phyloP scores from a whole-genome alignment of 2,329 filamentous ascomycete species.

The Clarireedia monteithiana region DNA sequence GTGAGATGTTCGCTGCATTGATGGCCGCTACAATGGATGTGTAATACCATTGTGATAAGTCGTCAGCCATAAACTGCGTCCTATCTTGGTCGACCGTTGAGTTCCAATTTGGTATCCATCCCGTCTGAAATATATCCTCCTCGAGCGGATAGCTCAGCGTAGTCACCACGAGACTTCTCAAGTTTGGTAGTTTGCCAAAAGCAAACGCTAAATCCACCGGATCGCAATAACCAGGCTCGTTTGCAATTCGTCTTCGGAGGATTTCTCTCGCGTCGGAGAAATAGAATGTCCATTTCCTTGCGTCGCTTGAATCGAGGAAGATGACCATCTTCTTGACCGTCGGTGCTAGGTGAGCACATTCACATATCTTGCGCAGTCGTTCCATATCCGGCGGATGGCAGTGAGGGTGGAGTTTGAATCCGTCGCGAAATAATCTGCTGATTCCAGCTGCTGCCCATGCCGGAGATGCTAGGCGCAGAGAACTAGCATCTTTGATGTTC shows the following conservation, averaged over 20 bases:
- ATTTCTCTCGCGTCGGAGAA: slow-evolving; percentile 7
- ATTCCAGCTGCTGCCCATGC: slow-evolving; percentile 4
- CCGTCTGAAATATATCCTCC: slow-evolving; percentile 1
- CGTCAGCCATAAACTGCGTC: slow-evolving; percentile 6
- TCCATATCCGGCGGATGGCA: slow-evolving; percentile 5
- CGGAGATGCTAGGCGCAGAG: neutral
- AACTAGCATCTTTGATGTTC: neutral
- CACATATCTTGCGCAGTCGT: neutral
- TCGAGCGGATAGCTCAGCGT: slow-evolving; percentile 2
- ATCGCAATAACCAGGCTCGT: slow-evolving; percentile 2
- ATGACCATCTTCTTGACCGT: slow-evolving; percentile 5
- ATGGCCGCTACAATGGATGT: slow-evolving; percentile 5
- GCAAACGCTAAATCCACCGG: neutral
- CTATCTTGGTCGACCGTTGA: slow-evolving; percentile 3
- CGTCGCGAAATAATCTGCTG: slow-evolving; percentile 1
- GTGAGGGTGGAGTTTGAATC: slow-evolving; percentile 8
- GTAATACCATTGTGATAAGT: slow-evolving; percentile 9
- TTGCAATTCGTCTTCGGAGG: neutral
- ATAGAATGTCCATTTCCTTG: slow-evolving; percentile 7
- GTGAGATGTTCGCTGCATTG: neutral
- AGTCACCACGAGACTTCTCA: neutral
- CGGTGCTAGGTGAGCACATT: neutral
- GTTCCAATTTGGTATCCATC: slow-evolving; percentile 4
- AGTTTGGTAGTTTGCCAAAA: neutral
- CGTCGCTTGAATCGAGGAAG: slow-evolving; percentile 6